Conservation (phyloP, 2,329 filamentous ascomycete species). For the Dactylonectria estremocensis region DNA sequence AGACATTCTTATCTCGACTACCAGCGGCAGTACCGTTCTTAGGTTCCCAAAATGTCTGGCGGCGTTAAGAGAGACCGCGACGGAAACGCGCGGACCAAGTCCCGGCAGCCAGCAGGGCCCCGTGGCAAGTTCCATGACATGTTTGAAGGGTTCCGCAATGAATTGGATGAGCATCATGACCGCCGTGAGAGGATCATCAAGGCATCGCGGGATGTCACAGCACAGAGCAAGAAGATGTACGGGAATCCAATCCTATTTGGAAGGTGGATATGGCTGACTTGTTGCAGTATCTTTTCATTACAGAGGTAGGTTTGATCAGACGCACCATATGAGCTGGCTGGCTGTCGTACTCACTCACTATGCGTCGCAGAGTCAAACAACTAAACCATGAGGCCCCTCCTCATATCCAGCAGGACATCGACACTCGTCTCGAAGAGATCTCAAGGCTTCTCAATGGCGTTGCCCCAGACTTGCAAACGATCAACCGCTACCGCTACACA, state of each 20-base stretch:
- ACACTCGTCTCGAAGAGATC: slow-evolving; percentile 80
- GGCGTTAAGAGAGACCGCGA: slow-evolving; percentile 69
- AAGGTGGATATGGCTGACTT: slow-evolving; percentile 16
- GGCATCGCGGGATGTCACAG: slow-evolving; percentile 91
- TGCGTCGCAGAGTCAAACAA: slow-evolving; percentile 71
- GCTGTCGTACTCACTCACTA: slow-evolving; percentile 36
- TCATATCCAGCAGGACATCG: slow-evolving; percentile 79
- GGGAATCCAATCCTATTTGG: background rate
- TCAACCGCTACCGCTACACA: slow-evolving; percentile 88
- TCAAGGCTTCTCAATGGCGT: slow-evolving; percentile 77
- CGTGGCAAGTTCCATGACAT: slow-evolving; percentile 74
- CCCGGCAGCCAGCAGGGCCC: slow-evolving; percentile 50
- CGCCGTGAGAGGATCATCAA: slow-evolving; percentile 92
- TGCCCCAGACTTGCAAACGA: slow-evolving; percentile 79
- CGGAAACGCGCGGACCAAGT: slow-evolving; percentile 63
- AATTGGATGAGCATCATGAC: slow-evolving; percentile 96
- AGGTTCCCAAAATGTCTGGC: slow-evolving; percentile 49
- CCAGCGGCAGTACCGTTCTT: background rate
- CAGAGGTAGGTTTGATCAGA: slow-evolving; percentile 53
- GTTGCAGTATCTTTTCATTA: slow-evolving; percentile 55
- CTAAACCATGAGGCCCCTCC: slow-evolving; percentile 75
- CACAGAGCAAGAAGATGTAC: slow-evolving; percentile 96
- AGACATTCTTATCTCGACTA: slow-evolving; percentile 17
- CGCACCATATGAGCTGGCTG: slow-evolving; percentile 1
- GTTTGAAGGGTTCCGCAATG: slow-evolving; percentile 88